A percentile compares a stretch with the other conserved stretches of the same genome.
Evolutionary conservation across 257 asterid species (phyloP).

Genomic region (Rubia yunnanensis): DNA sequence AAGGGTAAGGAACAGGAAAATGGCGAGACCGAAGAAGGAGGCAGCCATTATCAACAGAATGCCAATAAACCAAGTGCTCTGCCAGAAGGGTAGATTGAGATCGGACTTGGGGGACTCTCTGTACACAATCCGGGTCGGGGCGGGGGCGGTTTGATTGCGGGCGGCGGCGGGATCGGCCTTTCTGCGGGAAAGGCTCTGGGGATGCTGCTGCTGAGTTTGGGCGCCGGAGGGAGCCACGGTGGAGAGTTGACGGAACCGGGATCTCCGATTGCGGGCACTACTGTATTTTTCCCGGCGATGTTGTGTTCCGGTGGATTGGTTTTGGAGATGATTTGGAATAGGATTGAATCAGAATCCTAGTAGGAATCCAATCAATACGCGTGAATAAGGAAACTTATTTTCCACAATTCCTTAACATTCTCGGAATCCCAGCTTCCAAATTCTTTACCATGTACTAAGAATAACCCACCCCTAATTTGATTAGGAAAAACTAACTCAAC

Average conservation of each 20-base stretch:
- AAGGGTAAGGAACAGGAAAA: constrained; percentile 45
- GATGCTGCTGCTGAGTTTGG: constrained; percentile 36
- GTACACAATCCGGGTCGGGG: constrained; percentile 41
- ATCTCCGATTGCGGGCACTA: constrained; percentile 36
- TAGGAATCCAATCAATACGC: no score
- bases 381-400: no score
- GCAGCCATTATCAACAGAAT: constrained; percentile 56
- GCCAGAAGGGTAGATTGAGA: constrained; percentile 57
- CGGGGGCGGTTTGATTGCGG: constrained; percentile 26
- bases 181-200: constrained; percentile 55
- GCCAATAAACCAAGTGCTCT: constrained; percentile 48
- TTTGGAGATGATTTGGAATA: background rate
- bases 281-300: constrained; percentile 4
- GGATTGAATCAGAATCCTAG: no score
- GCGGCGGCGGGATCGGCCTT: constrained; percentile 46
- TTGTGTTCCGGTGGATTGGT: background rate
- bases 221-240: constrained; percentile 83
- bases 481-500: background rate
- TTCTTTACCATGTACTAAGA: no score
- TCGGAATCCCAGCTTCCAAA: no score
- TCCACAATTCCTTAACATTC: no score
- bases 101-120: constrained; percentile 44
- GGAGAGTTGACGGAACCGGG: constrained; percentile 38
- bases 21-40: constrained; percentile 58
- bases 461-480: background rate